Base-by-base conservation (phyloP, 2,329 filamentous ascomycete genomes). In the Colletotrichum filicis region DNA sequence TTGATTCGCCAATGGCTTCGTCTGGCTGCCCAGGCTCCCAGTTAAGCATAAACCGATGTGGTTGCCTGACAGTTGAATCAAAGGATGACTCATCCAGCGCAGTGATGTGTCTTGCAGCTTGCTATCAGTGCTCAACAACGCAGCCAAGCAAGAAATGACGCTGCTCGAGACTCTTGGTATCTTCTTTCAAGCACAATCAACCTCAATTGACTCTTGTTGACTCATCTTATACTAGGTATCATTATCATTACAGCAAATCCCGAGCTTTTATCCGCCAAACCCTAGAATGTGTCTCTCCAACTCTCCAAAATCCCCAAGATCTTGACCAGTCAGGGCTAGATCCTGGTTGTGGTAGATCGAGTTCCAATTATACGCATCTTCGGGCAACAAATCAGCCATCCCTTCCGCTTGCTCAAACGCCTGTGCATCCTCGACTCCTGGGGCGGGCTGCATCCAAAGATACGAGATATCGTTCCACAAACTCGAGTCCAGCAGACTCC, bases 381-480 rank as follows among this genome's bases (percentile, higher is more conserved):
- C 58, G 9, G 65, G 66, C 59, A 72, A 4, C n/a, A 69, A 7
- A 2, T 69, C 59, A 3, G 46, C 12, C 32, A 56, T 55, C 16
- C 69, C 66, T 12, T 57, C 30, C 22, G 68, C 7, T 22, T 37
- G 57, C 24, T 42, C 65, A 8, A 55, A 12, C 9, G 52, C 19
- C 16, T 52, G 35, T 1, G 22, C 28, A 11, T 62, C 68, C 5
- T 68, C 64, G 3, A 12, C 22, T 4, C 5, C 42, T 35, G 32
- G 32, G 9, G 58, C 8, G 11, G 58, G 58, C 37, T 59, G 59
- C 65, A 68, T 49, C 69, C 69, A 72, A 28, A 72, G 24, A 19
- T 72, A 72, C 30, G 69, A 72, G 4, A 72, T 72, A 30, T 69
- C 69, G 19, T 72, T 72, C 65, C 69, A 72, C 24, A 72, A n/a